Evolutionary conservation across 768 basidiomycete genomes (phyloP).

Genomic region (Mrakia frigida): DNA sequence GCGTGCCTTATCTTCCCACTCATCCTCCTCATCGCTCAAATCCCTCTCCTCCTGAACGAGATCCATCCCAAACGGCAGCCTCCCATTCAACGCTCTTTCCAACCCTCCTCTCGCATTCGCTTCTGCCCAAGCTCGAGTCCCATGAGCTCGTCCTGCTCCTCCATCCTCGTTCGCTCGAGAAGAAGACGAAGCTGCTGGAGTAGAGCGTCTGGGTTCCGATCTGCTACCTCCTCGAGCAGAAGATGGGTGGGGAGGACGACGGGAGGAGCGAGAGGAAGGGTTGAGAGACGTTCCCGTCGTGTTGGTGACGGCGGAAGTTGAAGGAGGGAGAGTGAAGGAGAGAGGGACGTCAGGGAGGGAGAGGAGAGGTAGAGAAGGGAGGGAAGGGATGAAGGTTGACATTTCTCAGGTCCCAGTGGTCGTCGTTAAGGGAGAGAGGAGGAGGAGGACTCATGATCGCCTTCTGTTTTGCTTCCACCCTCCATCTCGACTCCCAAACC

Average conservation of each 20-base stretch:
- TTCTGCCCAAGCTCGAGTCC: conserved; percentile 13
- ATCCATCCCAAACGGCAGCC: conserved; percentile 17
- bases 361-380: background rate
- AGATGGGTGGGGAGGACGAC: background rate
- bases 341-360: conserved; percentile 2
- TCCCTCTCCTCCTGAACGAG: conserved; percentile 9
- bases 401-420: background rate
- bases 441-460: background rate
- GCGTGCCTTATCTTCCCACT: conserved; percentile 11
- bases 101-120: conserved; percentile 6
- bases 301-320: conserved; percentile 10
- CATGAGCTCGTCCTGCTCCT: background rate
- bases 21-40: conserved; percentile 6
- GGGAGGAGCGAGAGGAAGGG: conserved; percentile 3
- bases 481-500: background rate
- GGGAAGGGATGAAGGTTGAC: background rate
- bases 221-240: background rate
- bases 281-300: background rate
- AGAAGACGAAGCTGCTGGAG: background rate
- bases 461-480: background rate
- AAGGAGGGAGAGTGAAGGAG: conserved; percentile 15
- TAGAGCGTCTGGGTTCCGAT: background rate
- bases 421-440: too few relatives aligned
- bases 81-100: conserved; percentile 2
- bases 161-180: background rate